These are phyloP conservation scores for Phytopythium sindhum DNA, from an alignment of 352 stramenopile species.

Conservation along the genomic window DNA sequence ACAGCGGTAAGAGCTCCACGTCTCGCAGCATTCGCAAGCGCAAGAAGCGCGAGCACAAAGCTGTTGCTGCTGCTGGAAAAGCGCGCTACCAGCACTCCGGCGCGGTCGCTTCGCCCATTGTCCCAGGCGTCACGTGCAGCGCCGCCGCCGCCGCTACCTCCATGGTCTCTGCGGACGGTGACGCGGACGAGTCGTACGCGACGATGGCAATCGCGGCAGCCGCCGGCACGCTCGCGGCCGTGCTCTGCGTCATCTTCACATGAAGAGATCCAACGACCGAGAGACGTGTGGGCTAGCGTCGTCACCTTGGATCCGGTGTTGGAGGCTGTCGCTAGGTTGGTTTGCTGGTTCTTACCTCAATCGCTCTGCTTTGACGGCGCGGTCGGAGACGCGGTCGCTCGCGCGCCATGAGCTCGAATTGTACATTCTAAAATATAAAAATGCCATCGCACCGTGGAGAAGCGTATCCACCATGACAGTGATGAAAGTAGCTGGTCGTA, in stretches of 20 bases:
- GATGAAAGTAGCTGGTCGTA: not conserved
- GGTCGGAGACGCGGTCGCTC: not conserved
- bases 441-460: not conserved
- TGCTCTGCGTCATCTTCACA: conserved; percentile 63
- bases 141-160: conserved; percentile 7
- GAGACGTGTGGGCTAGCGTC: not conserved
- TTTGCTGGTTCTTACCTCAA: not conserved
- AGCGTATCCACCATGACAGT: not conserved
- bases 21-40: conserved; percentile 20
- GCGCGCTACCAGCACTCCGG: not conserved
- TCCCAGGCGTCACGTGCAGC: conserved; percentile 3
- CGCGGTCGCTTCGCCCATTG: not conserved
- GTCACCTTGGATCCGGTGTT: not conserved
- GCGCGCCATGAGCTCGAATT: not conserved
- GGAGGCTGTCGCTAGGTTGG: not conserved
- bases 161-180: not conserved
- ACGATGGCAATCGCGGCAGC: conserved; percentile 54
- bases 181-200: conserved; percentile 24
- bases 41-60: conserved; percentile 43
- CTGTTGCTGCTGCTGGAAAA: not conserved
- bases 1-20: not conserved
- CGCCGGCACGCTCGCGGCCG: conserved; percentile 48
- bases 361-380: not conserved
- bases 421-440: conserved; percentile 11
- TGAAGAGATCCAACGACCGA: conserved; percentile 5